Evolutionary conservation across 140 eudicot genomes (phyloP), one percentile per base, ranked within the genome.

Genomic region (Anethum foeniculum): DNA sequence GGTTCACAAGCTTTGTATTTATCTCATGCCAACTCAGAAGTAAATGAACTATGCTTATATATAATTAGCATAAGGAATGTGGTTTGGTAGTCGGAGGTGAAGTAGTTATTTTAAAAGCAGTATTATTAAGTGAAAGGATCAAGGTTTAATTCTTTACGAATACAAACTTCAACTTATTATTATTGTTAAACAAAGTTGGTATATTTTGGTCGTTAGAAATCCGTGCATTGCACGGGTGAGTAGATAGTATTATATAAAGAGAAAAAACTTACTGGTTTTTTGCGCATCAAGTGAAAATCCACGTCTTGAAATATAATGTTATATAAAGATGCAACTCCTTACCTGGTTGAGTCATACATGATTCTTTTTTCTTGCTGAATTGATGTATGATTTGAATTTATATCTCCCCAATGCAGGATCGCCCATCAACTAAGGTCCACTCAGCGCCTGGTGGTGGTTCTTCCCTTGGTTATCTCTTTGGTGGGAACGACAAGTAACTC

Each of bases 381-480:
- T 39, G 34, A 75, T 44, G 28, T 39, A 11, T 25, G 71, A 34
- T 10, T 16, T 71, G 5, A 36, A 38, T 71, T 19, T n/a, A 12
- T 23, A 2, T 71, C 27, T 19, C 15, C 49, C 48, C 10, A 10
- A 32, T 81, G 77, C 86, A 90, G 96, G 96, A 88, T 32, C 88
- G 96, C 43, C 96, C 93, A 19, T 88, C 96, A 15, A 90, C 96
- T n/a, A 90, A 90, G 80, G 93, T 90, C 60, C 96, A 90, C 60
- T 84, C 81, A 67, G 96, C 96, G 19, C 96, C 96, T 34, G 95
- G 96, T 39, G 93, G 96, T 76, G 90, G 88, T 74, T 90, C 96
- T 64, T 90, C 93, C 47, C 85, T 90, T 48, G 96, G 84, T 34
- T 90, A 90, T 84, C 85, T 90, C 23, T 90, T 90, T 68, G 96